These are phyloP conservation scores for Raphanus sativus DNA, from an alignment of 345 rosid genomes.

Conservation along the genomic window DNA sequence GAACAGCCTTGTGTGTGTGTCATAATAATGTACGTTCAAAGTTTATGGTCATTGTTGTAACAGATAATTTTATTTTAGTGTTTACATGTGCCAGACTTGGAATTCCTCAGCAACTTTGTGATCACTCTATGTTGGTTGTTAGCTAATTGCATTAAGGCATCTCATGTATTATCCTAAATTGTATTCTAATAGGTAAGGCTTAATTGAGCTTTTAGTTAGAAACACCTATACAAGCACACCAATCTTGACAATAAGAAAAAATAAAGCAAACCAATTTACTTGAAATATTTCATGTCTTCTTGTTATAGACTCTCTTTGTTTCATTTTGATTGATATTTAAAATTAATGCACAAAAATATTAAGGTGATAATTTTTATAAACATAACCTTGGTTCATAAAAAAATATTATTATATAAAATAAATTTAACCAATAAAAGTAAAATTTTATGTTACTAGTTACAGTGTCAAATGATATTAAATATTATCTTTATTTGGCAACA, in stretches of 20 bases:
- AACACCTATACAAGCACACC: not conserved
- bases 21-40: not conserved
- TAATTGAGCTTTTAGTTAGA: not conserved
- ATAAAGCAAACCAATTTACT: too few species aligned
- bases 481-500: too few species aligned
- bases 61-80: not conserved
- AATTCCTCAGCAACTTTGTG: not conserved
- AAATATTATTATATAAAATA: too few species aligned
- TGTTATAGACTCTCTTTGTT: not conserved
- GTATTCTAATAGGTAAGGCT: too few species aligned
- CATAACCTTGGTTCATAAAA: too few species aligned
- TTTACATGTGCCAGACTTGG: not conserved
- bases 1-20: not conserved
- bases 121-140: not conserved
- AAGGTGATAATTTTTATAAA: too few species aligned
- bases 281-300: not conserved
- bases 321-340: too few species aligned
- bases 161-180: not conserved
- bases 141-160: not conserved
- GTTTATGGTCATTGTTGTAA: slow-evolving; percentile 16
- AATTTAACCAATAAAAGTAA: too few species aligned
- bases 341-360: too few species aligned
- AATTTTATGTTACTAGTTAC: too few species aligned
- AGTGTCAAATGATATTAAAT: too few species aligned
- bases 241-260: too few species aligned